Percentiles rank a stretch among this genome's conserved stretches.
phyloP scores from a whole-genome alignment of 345 rosid genomes.

The Odontarrhena argentea region DNA sequence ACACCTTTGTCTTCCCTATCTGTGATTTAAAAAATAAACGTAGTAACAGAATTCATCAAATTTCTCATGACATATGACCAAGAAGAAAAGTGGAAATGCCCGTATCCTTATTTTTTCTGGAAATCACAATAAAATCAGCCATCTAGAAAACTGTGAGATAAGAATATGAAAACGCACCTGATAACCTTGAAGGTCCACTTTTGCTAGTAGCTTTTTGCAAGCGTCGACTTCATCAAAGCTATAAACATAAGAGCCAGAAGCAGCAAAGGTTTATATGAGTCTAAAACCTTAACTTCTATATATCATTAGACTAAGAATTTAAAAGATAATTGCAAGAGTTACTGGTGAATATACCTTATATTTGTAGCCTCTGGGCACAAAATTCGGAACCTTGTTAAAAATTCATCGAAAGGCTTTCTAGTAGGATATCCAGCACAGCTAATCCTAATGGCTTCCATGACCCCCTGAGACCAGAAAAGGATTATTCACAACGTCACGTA shows the following conservation, averaged over 20 bases:
- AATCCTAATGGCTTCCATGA: slow-evolving; percentile 97
- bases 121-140: slow-evolving; percentile 15
- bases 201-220: slow-evolving; percentile 78
- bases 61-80: slow-evolving; percentile 15
- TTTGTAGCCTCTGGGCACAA: slow-evolving; percentile 61
- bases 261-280: slow-evolving; percentile 19
- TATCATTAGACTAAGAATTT: slow-evolving; percentile 12
- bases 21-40: slow-evolving; percentile 40
- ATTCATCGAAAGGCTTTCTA: slow-evolving; percentile 77
- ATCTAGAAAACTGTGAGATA: slow-evolving; percentile 7
- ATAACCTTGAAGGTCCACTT: slow-evolving; percentile 72
- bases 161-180: slow-evolving; percentile 54
- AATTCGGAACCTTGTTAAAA: slow-evolving; percentile 63
- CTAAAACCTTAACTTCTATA: neutral
- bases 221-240: slow-evolving; percentile 74
- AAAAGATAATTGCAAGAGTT: slow-evolving; percentile 9
- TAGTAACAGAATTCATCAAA: neutral
- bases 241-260: slow-evolving; percentile 32
- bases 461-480: slow-evolving; percentile 61
- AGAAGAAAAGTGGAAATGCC: slow-evolving; percentile 21
- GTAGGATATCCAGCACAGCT: slow-evolving; percentile 99
- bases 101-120: neutral
- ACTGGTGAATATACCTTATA: slow-evolving; percentile 53
- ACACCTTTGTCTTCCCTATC: slow-evolving; percentile 93
- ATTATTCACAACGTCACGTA: slow-evolving; percentile 15